Conservation (phyloP, 2,329 filamentous ascomycete genomes). For the Hypoxylon sp. region DNA sequence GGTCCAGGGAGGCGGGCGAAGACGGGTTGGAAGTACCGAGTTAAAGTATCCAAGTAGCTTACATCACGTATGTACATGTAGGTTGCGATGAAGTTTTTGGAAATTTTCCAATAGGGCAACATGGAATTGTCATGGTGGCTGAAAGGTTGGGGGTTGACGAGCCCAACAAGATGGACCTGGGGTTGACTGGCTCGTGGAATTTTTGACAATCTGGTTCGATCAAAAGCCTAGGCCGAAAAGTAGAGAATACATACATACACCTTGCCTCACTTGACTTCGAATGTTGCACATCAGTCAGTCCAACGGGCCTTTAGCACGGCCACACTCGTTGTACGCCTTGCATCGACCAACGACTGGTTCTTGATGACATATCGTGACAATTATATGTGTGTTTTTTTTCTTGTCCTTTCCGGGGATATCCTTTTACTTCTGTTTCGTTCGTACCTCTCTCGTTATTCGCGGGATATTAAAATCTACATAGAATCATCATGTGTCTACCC, state of each 20-base stretch:
- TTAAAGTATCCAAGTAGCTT: conserved; percentile 25
- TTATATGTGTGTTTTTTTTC: conserved; percentile 23
- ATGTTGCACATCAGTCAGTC: conserved; percentile 45
- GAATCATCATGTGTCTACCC: conserved; percentile 32
- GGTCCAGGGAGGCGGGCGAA: conserved; percentile 41
- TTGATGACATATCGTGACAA: conserved; percentile 29
- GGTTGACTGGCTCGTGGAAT: conserved; percentile 50
- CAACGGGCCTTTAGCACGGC: conserved; percentile 40
- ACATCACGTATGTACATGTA: conserved; percentile 8
- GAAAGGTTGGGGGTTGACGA: conserved; percentile 47
- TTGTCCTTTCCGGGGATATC: conserved; percentile 20
- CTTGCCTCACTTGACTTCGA: conserved; percentile 53
- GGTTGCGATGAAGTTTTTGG: conserved; percentile 23
- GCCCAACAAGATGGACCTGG: conserved; percentile 52
- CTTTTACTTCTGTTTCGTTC: conserved; percentile 23
- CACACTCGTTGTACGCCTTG: conserved; percentile 42
- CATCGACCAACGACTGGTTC: conserved; percentile 32
- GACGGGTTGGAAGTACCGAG: conserved; percentile 29
- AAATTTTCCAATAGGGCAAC: conserved; percentile 35
- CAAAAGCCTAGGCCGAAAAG: conserved; percentile 38
- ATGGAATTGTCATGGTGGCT: conserved; percentile 43
- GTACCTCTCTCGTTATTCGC: conserved; percentile 22
- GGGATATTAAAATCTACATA: conserved; percentile 27
- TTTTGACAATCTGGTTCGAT: conserved; percentile 45
- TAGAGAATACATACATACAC: conserved; percentile 47